Conservation (phyloP, 2,329 filamentous ascomycete species). For the Plenodomus tracheiphilus region DNA sequence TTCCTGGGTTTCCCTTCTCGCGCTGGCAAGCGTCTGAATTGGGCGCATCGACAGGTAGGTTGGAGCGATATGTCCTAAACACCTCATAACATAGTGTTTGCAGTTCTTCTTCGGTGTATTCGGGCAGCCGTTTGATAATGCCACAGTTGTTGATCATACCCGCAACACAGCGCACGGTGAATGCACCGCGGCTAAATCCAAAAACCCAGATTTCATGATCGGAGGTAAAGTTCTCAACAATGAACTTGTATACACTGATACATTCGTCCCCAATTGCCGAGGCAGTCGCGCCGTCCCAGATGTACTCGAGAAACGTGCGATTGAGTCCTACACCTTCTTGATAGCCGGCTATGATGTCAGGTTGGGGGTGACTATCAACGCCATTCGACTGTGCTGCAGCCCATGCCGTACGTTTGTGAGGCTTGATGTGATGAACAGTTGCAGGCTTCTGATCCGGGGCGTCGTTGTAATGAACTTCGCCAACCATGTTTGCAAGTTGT, state of each 20-base stretch:
- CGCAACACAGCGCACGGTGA: conserved; percentile 48
- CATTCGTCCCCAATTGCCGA: conserved; percentile 42
- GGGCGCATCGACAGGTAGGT: conserved; percentile 32
- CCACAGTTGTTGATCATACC: conserved; percentile 51
- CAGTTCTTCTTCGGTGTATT: conserved; percentile 18
- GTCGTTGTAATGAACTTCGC: conserved; percentile 22
- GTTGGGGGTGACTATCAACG: neutral
- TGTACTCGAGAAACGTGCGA: conserved; percentile 41
- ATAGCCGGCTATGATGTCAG: conserved; percentile 38
- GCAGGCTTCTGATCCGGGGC: conserved; percentile 14
- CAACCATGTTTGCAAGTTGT: conserved; percentile 37
- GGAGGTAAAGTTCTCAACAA: conserved; percentile 37
- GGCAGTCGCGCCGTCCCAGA: conserved; percentile 43
- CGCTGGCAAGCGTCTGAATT: conserved; percentile 23
- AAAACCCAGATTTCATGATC: conserved; percentile 51
- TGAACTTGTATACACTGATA: conserved; percentile 40
- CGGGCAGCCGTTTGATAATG: conserved; percentile 30
- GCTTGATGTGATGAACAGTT: conserved; percentile 26
- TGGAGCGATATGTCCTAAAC: conserved; percentile 38
- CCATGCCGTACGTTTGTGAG: too few species aligned
- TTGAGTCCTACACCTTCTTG: conserved; percentile 44
- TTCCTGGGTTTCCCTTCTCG: conserved; percentile 18
- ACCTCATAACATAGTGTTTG: conserved; percentile 34
- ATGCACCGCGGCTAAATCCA: conserved; percentile 53
- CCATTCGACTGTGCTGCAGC: neutral